Conservation (phyloP, 73 alveolate genomes). For the Stentor coeruleus region DNA sequence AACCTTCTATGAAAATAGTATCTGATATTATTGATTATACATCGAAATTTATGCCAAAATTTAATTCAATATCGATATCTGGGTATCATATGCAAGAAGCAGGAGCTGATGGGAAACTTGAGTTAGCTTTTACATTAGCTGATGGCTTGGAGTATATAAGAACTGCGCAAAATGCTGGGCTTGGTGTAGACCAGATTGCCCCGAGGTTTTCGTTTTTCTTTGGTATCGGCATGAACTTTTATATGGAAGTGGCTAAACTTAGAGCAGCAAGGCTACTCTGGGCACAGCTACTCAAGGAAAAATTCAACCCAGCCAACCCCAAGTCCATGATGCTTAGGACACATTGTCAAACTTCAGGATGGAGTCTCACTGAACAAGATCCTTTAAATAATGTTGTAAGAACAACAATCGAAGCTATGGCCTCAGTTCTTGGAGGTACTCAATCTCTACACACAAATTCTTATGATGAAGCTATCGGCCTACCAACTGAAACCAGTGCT, state of each 20-base stretch:
- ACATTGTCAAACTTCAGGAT: conserved; percentile 73
- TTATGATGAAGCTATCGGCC: conserved; percentile 69
- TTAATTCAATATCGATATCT: conserved; percentile 63
- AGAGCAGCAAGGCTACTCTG: conserved; percentile 69
- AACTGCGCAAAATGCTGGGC: conserved; percentile 62
- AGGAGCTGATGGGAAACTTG: conserved; percentile 68
- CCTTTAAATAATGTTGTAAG: conserved; percentile 71
- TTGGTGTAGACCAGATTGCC: conserved; percentile 61
- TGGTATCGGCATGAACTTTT: conserved; percentile 73
- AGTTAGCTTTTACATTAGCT: conserved; percentile 71
- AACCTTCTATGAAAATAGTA: conserved; percentile 61
- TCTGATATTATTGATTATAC: conserved; percentile 67
- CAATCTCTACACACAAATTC: conserved; percentile 69
- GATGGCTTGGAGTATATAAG: conserved; percentile 69
- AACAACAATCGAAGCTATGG: conserved; percentile 64
- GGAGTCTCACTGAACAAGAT: conserved; percentile 75
- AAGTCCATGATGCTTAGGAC: conserved; percentile 57
- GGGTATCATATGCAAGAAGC: conserved; percentile 81
- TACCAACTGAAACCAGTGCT: conserved; percentile 58
- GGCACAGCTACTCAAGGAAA: conserved; percentile 57
- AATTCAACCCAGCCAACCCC: conserved; percentile 53
- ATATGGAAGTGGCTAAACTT: conserved; percentile 70
- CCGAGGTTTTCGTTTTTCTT: conserved; percentile 76
- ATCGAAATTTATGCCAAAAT: conserved; percentile 53
- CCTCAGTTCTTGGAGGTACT: conserved; percentile 74